A percentile compares a stretch with the other conserved stretches of the same genome.
These are phyloP conservation scores for Dryas integrifolia DNA, from an alignment of 331 rosid genomes.

Conservation along the genomic window DNA sequence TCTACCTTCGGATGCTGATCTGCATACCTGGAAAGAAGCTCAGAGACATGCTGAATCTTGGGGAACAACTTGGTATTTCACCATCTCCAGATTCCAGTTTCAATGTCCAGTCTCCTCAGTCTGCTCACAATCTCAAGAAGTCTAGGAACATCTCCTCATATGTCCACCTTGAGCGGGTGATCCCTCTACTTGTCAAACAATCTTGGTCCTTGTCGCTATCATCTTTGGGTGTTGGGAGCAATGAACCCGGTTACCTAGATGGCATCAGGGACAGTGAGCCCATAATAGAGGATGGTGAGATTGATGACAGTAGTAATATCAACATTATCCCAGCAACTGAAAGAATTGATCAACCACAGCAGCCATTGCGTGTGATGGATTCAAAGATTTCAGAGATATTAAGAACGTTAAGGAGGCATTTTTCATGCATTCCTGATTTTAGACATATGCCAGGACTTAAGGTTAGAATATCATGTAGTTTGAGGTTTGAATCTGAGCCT, in stretches of 20 bases:
- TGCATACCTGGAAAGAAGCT: conserved; percentile 91
- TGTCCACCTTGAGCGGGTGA: conserved; percentile 71
- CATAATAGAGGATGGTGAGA: conserved; percentile 58
- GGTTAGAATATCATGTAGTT: conserved; percentile 67
- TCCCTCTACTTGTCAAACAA: conserved; percentile 73
- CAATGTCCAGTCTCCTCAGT: conserved; percentile 68
- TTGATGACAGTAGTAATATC: conserved; percentile 32
- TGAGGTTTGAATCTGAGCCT: conserved; percentile 67
- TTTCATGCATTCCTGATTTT: conserved; percentile 87
- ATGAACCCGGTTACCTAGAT: conserved; percentile 50
- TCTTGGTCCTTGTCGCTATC: conserved; percentile 89
- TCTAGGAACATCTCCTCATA: conserved; percentile 57
- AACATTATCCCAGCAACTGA: conserved; percentile 41
- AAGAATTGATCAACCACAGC: conserved; percentile 48
- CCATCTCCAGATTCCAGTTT: conserved; percentile 66
- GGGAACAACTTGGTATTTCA: conserved; percentile 64
- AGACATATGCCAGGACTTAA: conserved; percentile 77
- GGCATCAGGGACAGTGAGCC: conserved; percentile 58
- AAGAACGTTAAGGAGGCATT: conserved; percentile 62
- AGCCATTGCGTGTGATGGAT: conserved; percentile 86
- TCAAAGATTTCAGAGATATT: conserved; percentile 76
- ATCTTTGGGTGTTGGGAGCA: conserved; percentile 48
- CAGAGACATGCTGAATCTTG: conserved; percentile 70
- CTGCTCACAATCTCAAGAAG: conserved; percentile 62
- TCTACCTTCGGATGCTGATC: conserved; percentile 84